A percentile compares a stretch with the other conserved stretches of the same genome.
Conservation (phyloP, 345 rosid species). For the Citrus trifoliata region DNA sequence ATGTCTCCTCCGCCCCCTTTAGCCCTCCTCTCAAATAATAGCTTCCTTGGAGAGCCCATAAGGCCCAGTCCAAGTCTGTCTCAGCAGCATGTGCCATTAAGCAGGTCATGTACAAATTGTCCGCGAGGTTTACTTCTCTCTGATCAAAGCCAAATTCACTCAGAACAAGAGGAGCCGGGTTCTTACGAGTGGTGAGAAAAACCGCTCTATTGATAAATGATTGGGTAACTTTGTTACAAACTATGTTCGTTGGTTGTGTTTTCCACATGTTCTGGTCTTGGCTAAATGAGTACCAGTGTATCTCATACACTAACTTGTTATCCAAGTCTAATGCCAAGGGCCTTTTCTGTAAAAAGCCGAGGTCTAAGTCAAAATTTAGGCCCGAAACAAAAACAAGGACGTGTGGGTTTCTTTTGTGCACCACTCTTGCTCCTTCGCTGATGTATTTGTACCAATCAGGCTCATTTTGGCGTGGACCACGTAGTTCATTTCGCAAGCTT, state of each 20-base stretch:
- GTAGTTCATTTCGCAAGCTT: constrained; percentile 48
- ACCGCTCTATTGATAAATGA: neutral
- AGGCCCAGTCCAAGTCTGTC: constrained; percentile 40
- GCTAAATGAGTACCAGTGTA: constrained; percentile 37
- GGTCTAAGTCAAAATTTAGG: constrained; percentile 29
- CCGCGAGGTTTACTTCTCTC: constrained; percentile 19
- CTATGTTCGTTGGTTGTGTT: constrained; percentile 28
- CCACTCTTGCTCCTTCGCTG: constrained; percentile 28
- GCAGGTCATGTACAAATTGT: constrained; percentile 35
- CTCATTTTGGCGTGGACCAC: constrained; percentile 36
- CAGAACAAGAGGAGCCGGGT: constrained; percentile 30
- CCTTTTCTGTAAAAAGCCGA: constrained; percentile 22
- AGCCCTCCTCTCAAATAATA: constrained; percentile 35
- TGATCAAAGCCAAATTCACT: constrained; percentile 46
- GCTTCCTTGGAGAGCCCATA: constrained; percentile 44
- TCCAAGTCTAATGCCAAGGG: constrained; percentile 19
- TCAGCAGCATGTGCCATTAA: constrained; percentile 33
- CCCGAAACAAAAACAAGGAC: constrained; percentile 43
- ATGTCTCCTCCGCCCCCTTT: constrained; percentile 22
- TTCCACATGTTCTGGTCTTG: constrained; percentile 23
- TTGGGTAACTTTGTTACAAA: constrained; percentile 13
- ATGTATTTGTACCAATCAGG: constrained; percentile 36
- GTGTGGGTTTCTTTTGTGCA: constrained; percentile 39
- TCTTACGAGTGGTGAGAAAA: neutral
- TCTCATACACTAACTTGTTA: constrained; percentile 37